phyloP scores from a whole-genome alignment of 2,329 filamentous ascomycete species.

The Trichoderma asperellum region DNA sequence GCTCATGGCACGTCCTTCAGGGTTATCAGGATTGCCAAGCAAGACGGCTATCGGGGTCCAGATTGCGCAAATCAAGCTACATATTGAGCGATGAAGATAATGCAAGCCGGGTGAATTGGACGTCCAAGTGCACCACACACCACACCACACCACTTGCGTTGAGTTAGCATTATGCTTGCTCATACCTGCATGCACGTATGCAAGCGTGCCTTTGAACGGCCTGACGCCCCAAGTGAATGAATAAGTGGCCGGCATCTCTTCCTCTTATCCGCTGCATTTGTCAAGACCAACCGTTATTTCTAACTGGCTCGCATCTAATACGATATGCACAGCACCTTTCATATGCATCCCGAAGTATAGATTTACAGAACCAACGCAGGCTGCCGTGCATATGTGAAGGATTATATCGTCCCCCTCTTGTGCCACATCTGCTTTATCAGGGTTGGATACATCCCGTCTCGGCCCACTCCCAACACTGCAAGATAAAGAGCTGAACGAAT shows the following conservation, averaged over 20 bases:
- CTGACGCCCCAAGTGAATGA: not conserved
- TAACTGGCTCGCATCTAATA: not conserved
- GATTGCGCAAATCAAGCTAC: slow-evolving; percentile 19
- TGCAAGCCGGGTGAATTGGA: slow-evolving; percentile 15
- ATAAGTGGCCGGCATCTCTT: not conserved
- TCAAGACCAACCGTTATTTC: not conserved
- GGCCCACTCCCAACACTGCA: slow-evolving; percentile 8
- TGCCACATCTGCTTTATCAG: slow-evolving; percentile 14
- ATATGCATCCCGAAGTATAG: not conserved
- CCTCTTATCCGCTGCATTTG: not conserved
- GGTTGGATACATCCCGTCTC: not conserved
- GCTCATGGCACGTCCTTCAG: not conserved
- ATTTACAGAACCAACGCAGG: not conserved
- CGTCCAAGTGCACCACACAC: not conserved
- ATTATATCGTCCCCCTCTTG: not conserved
- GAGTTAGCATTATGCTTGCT: not conserved
- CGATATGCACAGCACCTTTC: not conserved
- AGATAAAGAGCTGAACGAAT: slow-evolving; percentile 24
- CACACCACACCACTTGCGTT: not conserved
- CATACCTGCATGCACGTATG: not conserved
- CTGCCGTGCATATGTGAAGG: not conserved
- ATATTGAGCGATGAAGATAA: slow-evolving; percentile 24
- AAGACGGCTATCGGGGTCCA: slow-evolving; percentile 13
- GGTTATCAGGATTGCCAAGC: not conserved
- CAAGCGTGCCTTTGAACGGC: not conserved